phyloP scores from a whole-genome alignment of 805 yeast genomes.

The Pichia nakasei region DNA sequence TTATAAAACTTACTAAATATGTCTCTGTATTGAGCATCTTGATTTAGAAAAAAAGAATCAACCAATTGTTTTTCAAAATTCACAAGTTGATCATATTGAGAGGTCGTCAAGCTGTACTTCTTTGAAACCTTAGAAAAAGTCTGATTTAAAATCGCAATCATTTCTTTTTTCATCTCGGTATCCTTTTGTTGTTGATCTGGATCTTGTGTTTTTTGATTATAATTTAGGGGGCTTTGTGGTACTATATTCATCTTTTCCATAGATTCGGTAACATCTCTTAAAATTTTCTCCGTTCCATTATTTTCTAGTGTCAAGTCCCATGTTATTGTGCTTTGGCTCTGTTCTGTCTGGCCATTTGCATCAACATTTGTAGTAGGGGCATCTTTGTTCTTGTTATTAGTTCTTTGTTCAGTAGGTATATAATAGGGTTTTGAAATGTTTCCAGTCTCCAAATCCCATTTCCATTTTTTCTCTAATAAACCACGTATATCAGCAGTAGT shows the following conservation, averaged over 20 bases:
- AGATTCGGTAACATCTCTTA: constrained; percentile 2
- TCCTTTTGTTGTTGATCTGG: constrained; percentile 6
- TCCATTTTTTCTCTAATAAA: constrained; percentile 35
- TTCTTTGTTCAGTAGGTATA: constrained; percentile 24
- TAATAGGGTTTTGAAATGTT: constrained; percentile 23
- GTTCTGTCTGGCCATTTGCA: not conserved
- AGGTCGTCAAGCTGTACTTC: constrained; percentile 44
- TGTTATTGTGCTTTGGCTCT: constrained; percentile 1
- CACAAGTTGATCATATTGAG: constrained; percentile 39
- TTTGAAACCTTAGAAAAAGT: constrained; percentile 36
- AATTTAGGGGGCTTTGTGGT: constrained; percentile 16
- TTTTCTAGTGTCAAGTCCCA: constrained; percentile 5
- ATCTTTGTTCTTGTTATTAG: not conserved
- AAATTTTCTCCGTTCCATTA: not conserved
- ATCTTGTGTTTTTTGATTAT: not conserved
- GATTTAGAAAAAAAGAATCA: constrained; percentile 19
- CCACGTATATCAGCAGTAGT: constrained; percentile 27
- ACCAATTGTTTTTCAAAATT: constrained; percentile 30
- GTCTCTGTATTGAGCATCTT: constrained; percentile 23
- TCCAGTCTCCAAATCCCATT: constrained; percentile 33
- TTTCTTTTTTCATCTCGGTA: constrained; percentile 17
- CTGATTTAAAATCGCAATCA: constrained; percentile 32
- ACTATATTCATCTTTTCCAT: constrained; percentile 8
- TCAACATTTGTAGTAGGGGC: not conserved
- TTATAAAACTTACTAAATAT: constrained; percentile 25